These are phyloP conservation scores for Bisporella sp. DNA, from an alignment of 2,329 filamentous ascomycete species.

Conservation along the genomic window DNA sequence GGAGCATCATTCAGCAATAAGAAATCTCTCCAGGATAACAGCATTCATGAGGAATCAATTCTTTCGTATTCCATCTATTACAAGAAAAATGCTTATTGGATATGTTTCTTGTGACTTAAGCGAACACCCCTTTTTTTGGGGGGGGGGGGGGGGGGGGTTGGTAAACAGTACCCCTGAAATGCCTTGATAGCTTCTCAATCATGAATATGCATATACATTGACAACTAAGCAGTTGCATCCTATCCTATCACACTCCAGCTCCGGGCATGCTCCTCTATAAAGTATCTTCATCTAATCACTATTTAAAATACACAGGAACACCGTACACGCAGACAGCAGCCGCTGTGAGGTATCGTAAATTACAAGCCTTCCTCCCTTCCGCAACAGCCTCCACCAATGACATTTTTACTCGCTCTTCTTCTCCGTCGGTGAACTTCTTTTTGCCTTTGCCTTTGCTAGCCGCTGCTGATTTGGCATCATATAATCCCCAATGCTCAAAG, in stretches of 20 bases:
- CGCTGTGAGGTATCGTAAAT: slow-evolving; percentile 85
- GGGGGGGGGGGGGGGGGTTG: too few species aligned
- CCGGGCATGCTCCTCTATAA: not conserved
- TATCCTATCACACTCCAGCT: not conserved
- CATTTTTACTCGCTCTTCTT: slow-evolving; percentile 30
- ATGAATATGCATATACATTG: too few species aligned
- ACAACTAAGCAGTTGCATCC: too few species aligned
- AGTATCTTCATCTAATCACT: slow-evolving; percentile 1
- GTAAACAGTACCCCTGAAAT: too few species aligned
- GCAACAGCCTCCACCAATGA: slow-evolving; percentile 78
- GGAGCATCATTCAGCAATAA: too few species aligned
- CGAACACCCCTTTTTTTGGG: too few species aligned
- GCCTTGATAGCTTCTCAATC: too few species aligned
- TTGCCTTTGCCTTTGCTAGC: slow-evolving; percentile 25
- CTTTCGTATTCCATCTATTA: too few species aligned
- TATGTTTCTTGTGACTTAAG: too few species aligned
- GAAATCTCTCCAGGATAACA: too few species aligned
- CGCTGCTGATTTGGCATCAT: slow-evolving; percentile 25
- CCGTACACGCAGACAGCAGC: slow-evolving; percentile 93
- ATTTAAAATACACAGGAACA: slow-evolving; percentile 63
- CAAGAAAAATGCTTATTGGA: too few species aligned
- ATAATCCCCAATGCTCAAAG: slow-evolving; percentile 82
- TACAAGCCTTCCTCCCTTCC: slow-evolving; percentile 68
- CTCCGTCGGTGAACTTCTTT: slow-evolving; percentile 18
- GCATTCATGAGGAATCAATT: too few species aligned